Base-by-base conservation (phyloP, 2,329 filamentous ascomycete species). In the Aspergillus intermedius region DNA sequence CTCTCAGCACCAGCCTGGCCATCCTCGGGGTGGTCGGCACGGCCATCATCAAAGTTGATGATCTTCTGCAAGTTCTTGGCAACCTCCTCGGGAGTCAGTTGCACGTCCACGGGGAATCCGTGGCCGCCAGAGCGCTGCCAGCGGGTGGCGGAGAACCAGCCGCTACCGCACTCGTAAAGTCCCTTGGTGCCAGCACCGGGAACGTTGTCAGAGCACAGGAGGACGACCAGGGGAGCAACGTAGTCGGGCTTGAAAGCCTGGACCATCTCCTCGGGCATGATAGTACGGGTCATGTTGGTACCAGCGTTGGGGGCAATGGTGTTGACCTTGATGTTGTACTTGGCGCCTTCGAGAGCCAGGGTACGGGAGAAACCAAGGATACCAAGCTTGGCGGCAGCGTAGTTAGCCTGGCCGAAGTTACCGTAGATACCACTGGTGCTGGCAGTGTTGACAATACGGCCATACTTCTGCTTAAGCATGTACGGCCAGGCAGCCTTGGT, bases 181-280 rank as follows among this genome's bases (percentile, higher is more conserved):
- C 85, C 86, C 56, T 91, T 91, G 49, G 90, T 96, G 13, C 83
- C 81, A 58, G 87, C 82, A 64, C 87, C 81, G 23, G 93, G 91
- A 46, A 90, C 83, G 74, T 88, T 88, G 75, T 98, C 93, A 12
- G 82, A 85, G 68, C 83, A 88, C 49, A 98, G 86, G 40, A 91
- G 83, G 48, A 91, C 83, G 45, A 98, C 91, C 34, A 97, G 75
- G 52, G 93, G 93, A 46, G 93, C 93, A 69, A 98, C 91, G 73
- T 95, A 97, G 67, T 97, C 91, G 51, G 93, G 93, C 83, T 97
- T 98, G 80, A 98, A 95, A 42, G 93, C 91, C 76, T 97, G 91
- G 15, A 98, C 91, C 76, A 97, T 83, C 76, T 98, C 93, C 73
- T 95, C 90, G 25, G 93, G 93, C 78, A 98, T 81, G 68, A 98